These are phyloP conservation scores for Suhomyces bokatorum DNA, from an alignment of 1,139 yeast species.

Conservation along the genomic window DNA sequence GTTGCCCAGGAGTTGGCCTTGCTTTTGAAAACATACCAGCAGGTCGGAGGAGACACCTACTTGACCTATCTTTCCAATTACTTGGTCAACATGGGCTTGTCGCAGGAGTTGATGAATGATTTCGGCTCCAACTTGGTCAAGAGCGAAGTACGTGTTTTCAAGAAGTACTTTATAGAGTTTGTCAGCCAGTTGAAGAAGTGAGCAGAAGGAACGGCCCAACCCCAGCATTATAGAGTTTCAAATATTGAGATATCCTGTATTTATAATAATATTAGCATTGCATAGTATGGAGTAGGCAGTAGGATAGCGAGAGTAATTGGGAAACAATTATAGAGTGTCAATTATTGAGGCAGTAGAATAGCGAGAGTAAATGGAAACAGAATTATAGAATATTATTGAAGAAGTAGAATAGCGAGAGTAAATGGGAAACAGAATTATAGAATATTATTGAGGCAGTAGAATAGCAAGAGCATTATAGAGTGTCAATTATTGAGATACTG, in stretches of 20 bases:
- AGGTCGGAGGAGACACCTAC: conserved; percentile 40
- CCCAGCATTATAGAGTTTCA: conserved; percentile 11
- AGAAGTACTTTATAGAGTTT: conserved; percentile 63
- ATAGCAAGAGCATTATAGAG: too few relatives aligned
- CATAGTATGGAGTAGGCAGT: not conserved
- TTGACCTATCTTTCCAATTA: conserved; percentile 53
- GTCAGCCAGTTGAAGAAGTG: conserved; percentile 43
- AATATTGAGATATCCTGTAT: conserved; percentile 8
- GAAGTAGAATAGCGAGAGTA: too few relatives aligned
- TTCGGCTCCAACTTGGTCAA: conserved; percentile 58
- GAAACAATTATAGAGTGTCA: too few relatives aligned
- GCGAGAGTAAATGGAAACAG: too few relatives aligned
- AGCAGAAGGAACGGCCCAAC: conserved; percentile 17
- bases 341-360: too few relatives aligned
- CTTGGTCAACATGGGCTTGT: conserved; percentile 61
- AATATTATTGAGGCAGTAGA: too few relatives aligned
- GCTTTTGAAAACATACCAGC: conserved; percentile 64
- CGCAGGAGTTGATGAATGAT: conserved; percentile 54
- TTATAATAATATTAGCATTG: conserved; percentile 9
- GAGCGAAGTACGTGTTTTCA: conserved; percentile 58
- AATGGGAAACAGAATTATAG: too few relatives aligned
- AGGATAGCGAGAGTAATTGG: too few relatives aligned
- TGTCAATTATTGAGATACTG: too few relatives aligned
- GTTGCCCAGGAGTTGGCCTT: conserved; percentile 75
- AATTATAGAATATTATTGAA: too few relatives aligned